phyloP scores from a whole-genome alignment of 176 grass and related monocot genomes.

The Bolboschoenus planiculmis region DNA sequence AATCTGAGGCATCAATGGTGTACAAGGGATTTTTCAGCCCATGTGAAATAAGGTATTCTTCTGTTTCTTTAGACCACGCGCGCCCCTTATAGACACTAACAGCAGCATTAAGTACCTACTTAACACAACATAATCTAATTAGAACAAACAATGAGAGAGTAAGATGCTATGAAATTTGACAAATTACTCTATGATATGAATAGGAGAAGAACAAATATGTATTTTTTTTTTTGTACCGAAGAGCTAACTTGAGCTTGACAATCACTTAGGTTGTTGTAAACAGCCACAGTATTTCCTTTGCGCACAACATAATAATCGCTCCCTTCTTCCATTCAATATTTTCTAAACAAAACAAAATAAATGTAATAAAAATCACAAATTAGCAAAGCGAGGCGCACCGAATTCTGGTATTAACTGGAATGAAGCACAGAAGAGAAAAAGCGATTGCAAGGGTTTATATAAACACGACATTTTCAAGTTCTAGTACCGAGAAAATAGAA shows the following conservation, averaged over 20 bases:
- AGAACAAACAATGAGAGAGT: background rate
- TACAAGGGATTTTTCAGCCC: constrained; percentile 58
- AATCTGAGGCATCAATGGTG: constrained; percentile 45
- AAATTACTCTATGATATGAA: background rate
- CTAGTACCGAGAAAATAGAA: background rate
- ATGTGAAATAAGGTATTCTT: constrained; percentile 46
- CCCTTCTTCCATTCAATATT: constrained; percentile 28
- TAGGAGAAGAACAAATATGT: background rate
- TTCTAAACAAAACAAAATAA: background rate
- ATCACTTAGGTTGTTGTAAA: constrained; percentile 62
- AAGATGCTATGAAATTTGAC: background rate
- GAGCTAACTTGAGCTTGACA: constrained; percentile 81
- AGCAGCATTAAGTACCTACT: constrained; percentile 61
- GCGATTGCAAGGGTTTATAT: background rate
- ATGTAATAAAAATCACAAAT: background rate
- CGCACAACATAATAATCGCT: constrained; percentile 66
- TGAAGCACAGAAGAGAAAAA: background rate
- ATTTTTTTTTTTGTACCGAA: constrained; percentile 44
- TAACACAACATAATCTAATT: constrained; percentile 24
- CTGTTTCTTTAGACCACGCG: constrained; percentile 58
- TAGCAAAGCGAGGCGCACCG: background rate
- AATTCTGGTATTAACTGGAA: background rate
- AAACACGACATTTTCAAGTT: background rate
- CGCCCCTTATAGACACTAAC: constrained; percentile 79
- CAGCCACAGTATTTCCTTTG: constrained; percentile 57